Conservation (phyloP, 495 filamentous ascomycete species). For the Choiromyces venosus region DNA sequence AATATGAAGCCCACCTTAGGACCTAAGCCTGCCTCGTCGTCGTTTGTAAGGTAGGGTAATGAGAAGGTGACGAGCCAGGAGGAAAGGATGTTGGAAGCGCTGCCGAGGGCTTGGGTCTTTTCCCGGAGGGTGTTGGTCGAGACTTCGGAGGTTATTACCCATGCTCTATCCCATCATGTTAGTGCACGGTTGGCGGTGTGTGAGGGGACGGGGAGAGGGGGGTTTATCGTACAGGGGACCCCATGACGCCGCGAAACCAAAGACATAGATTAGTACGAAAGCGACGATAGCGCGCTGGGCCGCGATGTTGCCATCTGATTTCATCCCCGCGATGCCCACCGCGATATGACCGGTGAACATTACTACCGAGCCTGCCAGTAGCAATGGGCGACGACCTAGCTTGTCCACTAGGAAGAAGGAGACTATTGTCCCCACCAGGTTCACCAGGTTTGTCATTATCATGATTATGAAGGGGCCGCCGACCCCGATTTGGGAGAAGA, state of each 20-base stretch:
- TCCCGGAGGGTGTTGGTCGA: constrained; percentile 31
- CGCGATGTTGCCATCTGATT: constrained; percentile 41
- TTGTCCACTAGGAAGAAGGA: constrained; percentile 63
- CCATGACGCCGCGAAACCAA: constrained; percentile 75
- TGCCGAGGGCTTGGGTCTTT: constrained; percentile 31
- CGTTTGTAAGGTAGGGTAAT: constrained; percentile 27
- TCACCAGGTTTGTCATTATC: constrained; percentile 65
- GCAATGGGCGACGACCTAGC: constrained; percentile 49
- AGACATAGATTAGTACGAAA: constrained; percentile 79
- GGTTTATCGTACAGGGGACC: constrained; percentile 49
- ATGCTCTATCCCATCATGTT: constrained; percentile 16
- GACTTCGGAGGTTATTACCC: constrained; percentile 33
- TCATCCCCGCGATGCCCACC: constrained; percentile 52
- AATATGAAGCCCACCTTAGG: constrained; percentile 38
- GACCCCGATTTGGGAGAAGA: constrained; percentile 61
- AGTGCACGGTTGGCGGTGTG: not conserved
- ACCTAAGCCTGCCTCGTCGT: constrained; percentile 25
- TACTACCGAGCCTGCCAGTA: constrained; percentile 49
- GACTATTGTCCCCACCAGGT: constrained; percentile 60
- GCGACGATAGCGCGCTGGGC: constrained; percentile 56
- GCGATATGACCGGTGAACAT: constrained; percentile 52
- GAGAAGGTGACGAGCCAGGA: constrained; percentile 28
- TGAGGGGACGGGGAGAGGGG: not conserved
- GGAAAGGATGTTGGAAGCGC: constrained; percentile 23
- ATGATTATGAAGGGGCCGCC: constrained; percentile 60